phyloP scores from a whole-genome alignment of 1,284 basidiomycete species.

The Ceratobasidium sp. region DNA sequence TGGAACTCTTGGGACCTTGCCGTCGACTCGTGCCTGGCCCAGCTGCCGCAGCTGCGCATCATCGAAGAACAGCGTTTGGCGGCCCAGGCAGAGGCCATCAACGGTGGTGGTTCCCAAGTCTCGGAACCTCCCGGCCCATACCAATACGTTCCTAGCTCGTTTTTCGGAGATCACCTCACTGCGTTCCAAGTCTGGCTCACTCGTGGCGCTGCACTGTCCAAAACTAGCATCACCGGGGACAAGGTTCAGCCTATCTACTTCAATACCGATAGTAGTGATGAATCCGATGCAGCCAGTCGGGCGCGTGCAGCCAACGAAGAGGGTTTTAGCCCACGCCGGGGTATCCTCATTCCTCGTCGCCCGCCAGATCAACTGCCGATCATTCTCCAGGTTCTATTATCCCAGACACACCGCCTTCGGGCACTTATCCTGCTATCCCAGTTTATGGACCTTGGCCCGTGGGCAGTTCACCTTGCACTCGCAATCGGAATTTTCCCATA shows the following conservation, averaged over 20 bases:
- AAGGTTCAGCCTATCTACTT: conserved; percentile 41
- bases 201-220: conserved; percentile 84
- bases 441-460: conserved; percentile 97
- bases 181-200: conserved; percentile 99
- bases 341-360: conserved; percentile 70
- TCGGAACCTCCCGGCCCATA: conserved; percentile 48
- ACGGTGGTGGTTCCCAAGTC: conserved; percentile 36
- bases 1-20: conserved; percentile 99
- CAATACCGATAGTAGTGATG: conserved; percentile 25
- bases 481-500: conserved; percentile 99
- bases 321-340: conserved; percentile 29
- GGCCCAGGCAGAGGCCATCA: conserved; percentile 29
- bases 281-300: conserved; percentile 25
- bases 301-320: conserved; percentile 40
- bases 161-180: conserved; percentile 96
- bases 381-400: conserved; percentile 95
- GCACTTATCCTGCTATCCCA: conserved; percentile 97
- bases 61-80: conserved; percentile 36
- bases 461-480: conserved; percentile 97
- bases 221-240: conserved; percentile 61
- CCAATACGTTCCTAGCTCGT: conserved; percentile 87
- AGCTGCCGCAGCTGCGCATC: conserved; percentile 88
- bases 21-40: conserved; percentile 94
- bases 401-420: conserved; percentile 94
- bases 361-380: conserved; percentile 98